Percentiles rank a stretch among this genome's conserved stretches.
These are phyloP conservation scores for Pseudogymnoascus sp. DNA, from an alignment of 2,329 filamentous ascomycete species.

Conservation along the genomic window DNA sequence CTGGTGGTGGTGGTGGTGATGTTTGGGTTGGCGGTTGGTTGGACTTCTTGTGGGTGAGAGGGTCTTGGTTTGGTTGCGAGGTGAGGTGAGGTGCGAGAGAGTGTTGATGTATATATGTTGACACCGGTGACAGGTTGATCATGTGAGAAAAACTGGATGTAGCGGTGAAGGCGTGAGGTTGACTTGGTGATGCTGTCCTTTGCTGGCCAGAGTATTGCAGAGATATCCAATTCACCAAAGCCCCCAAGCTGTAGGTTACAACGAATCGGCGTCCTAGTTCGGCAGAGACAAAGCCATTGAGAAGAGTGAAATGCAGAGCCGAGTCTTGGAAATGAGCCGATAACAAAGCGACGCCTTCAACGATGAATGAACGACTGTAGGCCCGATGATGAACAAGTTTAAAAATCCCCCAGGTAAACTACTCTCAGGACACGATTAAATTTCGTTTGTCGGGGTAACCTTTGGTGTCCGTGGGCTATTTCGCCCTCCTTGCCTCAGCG, in stretches of 20 bases:
- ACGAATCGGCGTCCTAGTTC: not conserved
- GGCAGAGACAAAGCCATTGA: not conserved
- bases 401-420: not conserved
- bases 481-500: not conserved
- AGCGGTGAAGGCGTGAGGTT: not conserved
- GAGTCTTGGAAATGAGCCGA: not conserved
- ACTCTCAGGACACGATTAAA: not conserved
- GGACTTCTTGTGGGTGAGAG: not conserved
- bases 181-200: not conserved
- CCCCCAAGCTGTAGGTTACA: not conserved
- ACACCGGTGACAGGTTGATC: not conserved
- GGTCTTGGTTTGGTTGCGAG: not conserved
- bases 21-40: not conserved
- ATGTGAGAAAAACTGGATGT: not conserved
- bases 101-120: not conserved
- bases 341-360: not conserved
- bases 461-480: not conserved
- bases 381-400: not conserved
- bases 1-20: not conserved
- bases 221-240: not conserved
- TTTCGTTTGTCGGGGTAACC: not conserved
- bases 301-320: not conserved
- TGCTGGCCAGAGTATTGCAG: not conserved
- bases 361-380: not conserved
- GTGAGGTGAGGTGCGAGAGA: not conserved